These are phyloP conservation scores for Phoenix roebelenii DNA, from an alignment of 176 grass and related monocot genomes.

Conservation along the genomic window DNA sequence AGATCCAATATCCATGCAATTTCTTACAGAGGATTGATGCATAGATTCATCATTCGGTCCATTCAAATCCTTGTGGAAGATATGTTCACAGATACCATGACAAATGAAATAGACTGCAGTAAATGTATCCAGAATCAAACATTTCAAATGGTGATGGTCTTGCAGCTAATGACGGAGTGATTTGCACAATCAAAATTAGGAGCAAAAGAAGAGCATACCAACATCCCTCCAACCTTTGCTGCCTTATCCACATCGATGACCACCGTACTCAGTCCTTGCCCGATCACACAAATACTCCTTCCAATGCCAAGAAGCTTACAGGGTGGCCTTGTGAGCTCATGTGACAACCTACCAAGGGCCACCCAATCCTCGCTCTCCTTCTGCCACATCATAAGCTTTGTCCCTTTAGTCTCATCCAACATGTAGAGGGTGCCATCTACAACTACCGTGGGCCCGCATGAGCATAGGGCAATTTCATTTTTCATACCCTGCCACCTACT, in stretches of 20 bases:
- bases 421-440: conserved; percentile 49
- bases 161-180: conserved; percentile 36
- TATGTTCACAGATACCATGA: too few species aligned
- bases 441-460: conserved; percentile 42
- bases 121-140: too few species aligned
- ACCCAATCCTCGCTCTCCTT: conserved; percentile 40
- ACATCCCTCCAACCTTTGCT: conserved; percentile 20
- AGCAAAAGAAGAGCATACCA: conserved; percentile 25
- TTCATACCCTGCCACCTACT: conserved; percentile 35
- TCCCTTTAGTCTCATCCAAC: conserved; percentile 39
- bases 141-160: conserved; percentile 58
- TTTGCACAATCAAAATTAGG: conserved; percentile 26
- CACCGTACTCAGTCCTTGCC: conserved; percentile 35
- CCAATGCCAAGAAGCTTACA: conserved; percentile 43
- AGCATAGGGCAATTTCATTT: conserved; percentile 49
- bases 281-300: conserved; percentile 48
- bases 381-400: conserved; percentile 49
- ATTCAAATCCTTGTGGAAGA: too few species aligned
- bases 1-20: too few species aligned
- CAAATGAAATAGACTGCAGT: too few species aligned
- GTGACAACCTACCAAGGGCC: conserved; percentile 45
- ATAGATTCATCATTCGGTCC: too few species aligned
- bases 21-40: too few species aligned
- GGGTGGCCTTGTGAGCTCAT: conserved; percentile 25
- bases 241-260: conserved; percentile 47